Conservation (phyloP, 495 filamentous ascomycete genomes). For the Aspergillus taichungensis region DNA sequence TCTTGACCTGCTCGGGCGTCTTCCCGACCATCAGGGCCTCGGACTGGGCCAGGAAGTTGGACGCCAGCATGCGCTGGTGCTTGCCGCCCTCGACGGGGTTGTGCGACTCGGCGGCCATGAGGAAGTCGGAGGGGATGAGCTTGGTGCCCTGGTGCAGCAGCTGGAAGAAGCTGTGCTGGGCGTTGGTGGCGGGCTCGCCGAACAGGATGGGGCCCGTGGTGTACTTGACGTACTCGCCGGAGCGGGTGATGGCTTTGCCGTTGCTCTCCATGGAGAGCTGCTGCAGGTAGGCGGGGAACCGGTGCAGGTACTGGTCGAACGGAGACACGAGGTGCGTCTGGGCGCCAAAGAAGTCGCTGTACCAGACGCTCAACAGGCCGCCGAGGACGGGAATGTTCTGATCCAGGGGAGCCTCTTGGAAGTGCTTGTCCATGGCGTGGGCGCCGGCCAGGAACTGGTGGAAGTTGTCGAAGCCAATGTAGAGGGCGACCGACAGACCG, state of each 20-base stretch:
- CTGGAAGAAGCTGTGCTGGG: constrained; percentile 99
- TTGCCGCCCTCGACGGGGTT: constrained; percentile 87
- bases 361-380: constrained; percentile 93
- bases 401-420: constrained; percentile 80
- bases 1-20: constrained; percentile 79
- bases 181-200: constrained; percentile 96
- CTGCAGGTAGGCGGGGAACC: constrained; percentile 97
- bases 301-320: constrained; percentile 98
- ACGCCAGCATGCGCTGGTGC: constrained; percentile 97
- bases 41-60: constrained; percentile 96
- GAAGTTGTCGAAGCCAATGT: constrained; percentile 97
- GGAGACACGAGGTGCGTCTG: constrained; percentile 96
- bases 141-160: constrained; percentile 98
- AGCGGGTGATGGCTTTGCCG: constrained; percentile 92
- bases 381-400: constrained; percentile 91
- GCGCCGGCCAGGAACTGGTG: constrained; percentile 91
- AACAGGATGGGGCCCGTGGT: constrained; percentile 93
- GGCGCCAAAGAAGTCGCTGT: constrained; percentile 95
- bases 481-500: constrained; percentile 84
- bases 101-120: constrained; percentile 90
- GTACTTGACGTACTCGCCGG: constrained; percentile 88
- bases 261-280: constrained; percentile 99
- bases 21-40: constrained; percentile 99
- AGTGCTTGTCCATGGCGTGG: constrained; percentile 98
- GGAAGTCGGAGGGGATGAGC: constrained; percentile 96